Evolutionary conservation across 495 filamentous ascomycete genomes (phyloP), one percentile per base, ranked within the genome.

Genomic region (Aspergillus sclerotiicarbonarius): DNA sequence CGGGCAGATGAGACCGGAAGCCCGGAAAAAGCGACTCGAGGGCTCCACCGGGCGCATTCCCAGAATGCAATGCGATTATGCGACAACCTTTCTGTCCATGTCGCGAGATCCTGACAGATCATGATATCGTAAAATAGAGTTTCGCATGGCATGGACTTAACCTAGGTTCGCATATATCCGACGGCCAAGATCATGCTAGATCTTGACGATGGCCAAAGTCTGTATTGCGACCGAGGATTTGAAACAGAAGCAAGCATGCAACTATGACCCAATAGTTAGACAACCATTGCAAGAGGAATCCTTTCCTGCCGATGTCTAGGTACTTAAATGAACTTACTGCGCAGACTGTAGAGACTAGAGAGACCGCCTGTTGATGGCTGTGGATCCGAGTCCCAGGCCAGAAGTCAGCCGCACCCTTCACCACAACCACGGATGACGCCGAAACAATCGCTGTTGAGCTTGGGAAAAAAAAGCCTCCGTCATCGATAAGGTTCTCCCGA

Each of bases 1-100:
- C 53, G 44, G 18, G 45, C 52, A 59, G 59, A 59, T 65, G 62
- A 65, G 61, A 65, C 62, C 62, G 62, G 59, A 58, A 59, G 53
- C 48, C 33, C 57, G 62, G 56, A 59, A 64, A 20, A 16, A 8
- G 25, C 25, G 25, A 25, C 25, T 25, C 35, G 51, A 54, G 18
- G 47, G 55, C 31, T 51, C 56, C 62, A 59, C 52, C 50, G 44
- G 20, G 8, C 9, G 37, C 37, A 6, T 41, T 41, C 37, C 37
- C 13, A 29, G 21, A 12, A 25, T 4, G 21, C 18, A 6, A 47
- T n/a, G 3, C n/a, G n/a, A n/a, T n/a, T n/a, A n/a, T n/a, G n/a
- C n/a, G n/a, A n/a, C n/a, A n/a, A n/a, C n/a, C n/a, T 45, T 18
- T 18, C n/a, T 18, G 1, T 13, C 41, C 41, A 18, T n/a, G 19